These are phyloP conservation scores for Phaffia australis DNA, from an alignment of 768 basidiomycete genomes.

Conservation along the genomic window DNA sequence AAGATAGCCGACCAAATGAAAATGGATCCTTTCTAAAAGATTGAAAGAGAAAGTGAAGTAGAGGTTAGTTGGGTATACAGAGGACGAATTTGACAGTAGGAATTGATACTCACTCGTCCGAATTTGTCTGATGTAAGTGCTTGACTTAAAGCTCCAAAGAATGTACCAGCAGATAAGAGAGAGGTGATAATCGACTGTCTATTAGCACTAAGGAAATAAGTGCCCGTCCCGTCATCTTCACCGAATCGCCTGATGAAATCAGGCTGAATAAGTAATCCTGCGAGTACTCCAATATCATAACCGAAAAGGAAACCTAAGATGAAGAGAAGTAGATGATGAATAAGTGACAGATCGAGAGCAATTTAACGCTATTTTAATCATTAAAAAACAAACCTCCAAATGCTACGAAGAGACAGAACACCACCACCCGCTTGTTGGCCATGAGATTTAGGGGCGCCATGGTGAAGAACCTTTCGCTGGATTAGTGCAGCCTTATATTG, in stretches of 20 bases:
- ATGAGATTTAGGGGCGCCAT: not conserved
- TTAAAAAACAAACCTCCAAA: not conserved
- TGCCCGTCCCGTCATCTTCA: conserved; percentile 43
- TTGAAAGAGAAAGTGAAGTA: not conserved
- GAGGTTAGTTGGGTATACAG: not conserved
- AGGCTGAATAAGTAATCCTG: conserved; percentile 70
- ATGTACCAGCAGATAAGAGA: conserved; percentile 40
- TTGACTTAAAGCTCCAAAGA: conserved; percentile 46
- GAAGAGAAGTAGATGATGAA: not conserved
- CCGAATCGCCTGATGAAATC: conserved; percentile 66
- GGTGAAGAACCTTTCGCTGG: not conserved
- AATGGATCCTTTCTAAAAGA: conserved; percentile 49
- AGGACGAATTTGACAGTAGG: not conserved
- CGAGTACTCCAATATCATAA: conserved; percentile 52
- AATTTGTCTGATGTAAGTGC: conserved; percentile 64
- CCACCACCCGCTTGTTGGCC: conserved; percentile 10
- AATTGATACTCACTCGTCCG: conserved; percentile 43
- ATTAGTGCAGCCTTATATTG: too few species aligned
- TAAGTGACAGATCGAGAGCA: not conserved
- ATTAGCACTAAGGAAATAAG: conserved; percentile 48
- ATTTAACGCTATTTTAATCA: too few species aligned
- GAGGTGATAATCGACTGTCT: conserved; percentile 70
- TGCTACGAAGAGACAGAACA: conserved; percentile 8
- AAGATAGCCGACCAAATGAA: conserved; percentile 66
- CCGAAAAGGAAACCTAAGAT: conserved; percentile 58